A percentile compares a stretch with the other conserved stretches of the same genome.
Conservation (phyloP, 768 basidiomycete genomes). For the Rubroboletus satanas region DNA sequence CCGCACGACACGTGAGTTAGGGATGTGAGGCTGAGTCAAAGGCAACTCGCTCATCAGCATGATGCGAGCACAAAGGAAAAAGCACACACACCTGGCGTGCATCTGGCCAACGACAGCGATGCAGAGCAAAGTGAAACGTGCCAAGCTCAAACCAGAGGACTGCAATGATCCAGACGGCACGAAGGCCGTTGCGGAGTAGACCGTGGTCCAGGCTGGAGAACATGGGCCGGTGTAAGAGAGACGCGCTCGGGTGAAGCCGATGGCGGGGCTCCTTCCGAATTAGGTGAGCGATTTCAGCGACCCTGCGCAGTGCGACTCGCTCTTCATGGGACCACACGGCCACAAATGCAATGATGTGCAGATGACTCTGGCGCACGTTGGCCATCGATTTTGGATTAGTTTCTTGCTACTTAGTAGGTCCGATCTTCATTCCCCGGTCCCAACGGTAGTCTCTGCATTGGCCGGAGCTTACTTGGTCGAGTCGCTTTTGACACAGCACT, state of each 20-base stretch:
- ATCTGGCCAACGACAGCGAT: slow-evolving; percentile 62
- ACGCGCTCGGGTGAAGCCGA: slow-evolving; percentile 9
- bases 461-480: too few species aligned
- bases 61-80: neutral
- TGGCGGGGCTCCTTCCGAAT: neutral
- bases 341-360: too few species aligned
- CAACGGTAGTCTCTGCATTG: too few species aligned
- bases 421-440: too few species aligned
- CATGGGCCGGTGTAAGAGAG: neutral
- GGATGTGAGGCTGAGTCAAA: slow-evolving; percentile 16
- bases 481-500: too few species aligned
- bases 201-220: neutral
- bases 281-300: neutral
- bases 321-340: too few species aligned
- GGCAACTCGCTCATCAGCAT: neutral
- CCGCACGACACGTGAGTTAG: slow-evolving; percentile 25
- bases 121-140: slow-evolving; percentile 47
- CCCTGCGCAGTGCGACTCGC: neutral
- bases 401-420: too few species aligned
- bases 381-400: too few species aligned
- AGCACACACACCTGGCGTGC: slow-evolving; percentile 27
- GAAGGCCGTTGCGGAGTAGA: slow-evolving; percentile 36
- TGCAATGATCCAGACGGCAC: slow-evolving; percentile 55
- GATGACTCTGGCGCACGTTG: too few species aligned
- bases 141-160: slow-evolving; percentile 71